Percentiles rank a stretch among this genome's conserved stretches.
Evolutionary conservation across 495 filamentous ascomycete genomes (phyloP).

Genomic region (Aspergillus wentii): DNA sequence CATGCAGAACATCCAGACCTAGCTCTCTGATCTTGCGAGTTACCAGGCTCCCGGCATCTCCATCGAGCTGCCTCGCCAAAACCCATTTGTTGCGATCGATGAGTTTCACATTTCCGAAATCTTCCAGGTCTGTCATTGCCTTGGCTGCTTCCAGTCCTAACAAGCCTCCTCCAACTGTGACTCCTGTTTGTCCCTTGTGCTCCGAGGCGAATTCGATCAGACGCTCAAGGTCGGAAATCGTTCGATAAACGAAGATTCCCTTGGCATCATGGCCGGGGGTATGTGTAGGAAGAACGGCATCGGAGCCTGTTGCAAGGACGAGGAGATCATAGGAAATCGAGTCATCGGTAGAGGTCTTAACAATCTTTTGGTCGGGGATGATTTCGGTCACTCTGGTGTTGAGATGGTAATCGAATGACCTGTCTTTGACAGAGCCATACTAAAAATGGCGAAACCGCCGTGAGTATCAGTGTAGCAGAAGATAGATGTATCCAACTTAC

Average conservation of each 20-base stretch:
- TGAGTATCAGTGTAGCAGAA: background rate
- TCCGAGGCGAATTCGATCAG: constrained; percentile 68
- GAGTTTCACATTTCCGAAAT: constrained; percentile 72
- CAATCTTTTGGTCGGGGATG: constrained; percentile 55
- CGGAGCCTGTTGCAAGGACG: constrained; percentile 87
- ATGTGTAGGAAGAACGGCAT: constrained; percentile 73
- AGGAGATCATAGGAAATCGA: constrained; percentile 81
- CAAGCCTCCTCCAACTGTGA: constrained; percentile 86
- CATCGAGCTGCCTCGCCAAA: constrained; percentile 78
- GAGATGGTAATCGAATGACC: constrained; percentile 73
- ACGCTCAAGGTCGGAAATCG: constrained; percentile 76
- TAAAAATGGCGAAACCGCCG: too few species aligned
- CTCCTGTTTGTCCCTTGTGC: constrained; percentile 65
- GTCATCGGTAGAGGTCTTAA: constrained; percentile 67
- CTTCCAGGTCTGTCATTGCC: constrained; percentile 85
- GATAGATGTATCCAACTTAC: constrained; percentile 35
- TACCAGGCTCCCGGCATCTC: constrained; percentile 78
- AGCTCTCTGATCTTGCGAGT: constrained; percentile 75
- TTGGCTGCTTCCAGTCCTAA: constrained; percentile 92
- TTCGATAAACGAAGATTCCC: constrained; percentile 94
- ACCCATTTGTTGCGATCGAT: constrained; percentile 92
- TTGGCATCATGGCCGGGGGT: constrained; percentile 82
- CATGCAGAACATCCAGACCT: constrained; percentile 81
- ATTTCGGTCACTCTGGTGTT: constrained; percentile 77
- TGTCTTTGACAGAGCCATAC: constrained; percentile 55